A percentile compares a stretch with the other conserved stretches of the same genome.
phyloP scores from a whole-genome alignment of 306 rosid genomes.

The Gleditsia sinensis region DNA sequence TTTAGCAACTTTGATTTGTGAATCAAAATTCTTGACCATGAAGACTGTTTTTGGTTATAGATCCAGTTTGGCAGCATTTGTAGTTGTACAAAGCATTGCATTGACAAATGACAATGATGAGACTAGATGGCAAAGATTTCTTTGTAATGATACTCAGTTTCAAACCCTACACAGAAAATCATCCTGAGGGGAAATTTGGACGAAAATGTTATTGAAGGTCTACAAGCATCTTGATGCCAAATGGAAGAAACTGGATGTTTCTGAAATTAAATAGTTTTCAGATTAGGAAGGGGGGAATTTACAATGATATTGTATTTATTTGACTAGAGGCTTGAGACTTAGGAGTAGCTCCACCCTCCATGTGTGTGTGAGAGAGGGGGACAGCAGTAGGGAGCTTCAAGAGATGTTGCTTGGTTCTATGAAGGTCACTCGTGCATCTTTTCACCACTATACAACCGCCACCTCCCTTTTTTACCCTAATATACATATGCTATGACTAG shows the following conservation, averaged over 20 bases:
- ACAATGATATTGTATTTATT: not conserved
- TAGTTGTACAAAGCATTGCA: not conserved
- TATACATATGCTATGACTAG: not conserved
- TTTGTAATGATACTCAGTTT: not conserved
- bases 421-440: not conserved
- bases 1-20: not conserved
- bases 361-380: not conserved
- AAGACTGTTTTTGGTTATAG: not conserved
- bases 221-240: conserved; percentile 12
- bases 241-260: not conserved
- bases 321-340: not conserved
- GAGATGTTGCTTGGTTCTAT: not conserved
- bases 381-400: not conserved
- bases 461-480: conserved; percentile 10
- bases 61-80: conserved; percentile 7
- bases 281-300: not conserved
- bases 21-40: not conserved
- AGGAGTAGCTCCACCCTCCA: not conserved
- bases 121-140: not conserved
- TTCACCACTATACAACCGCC: not conserved
- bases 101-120: not conserved
- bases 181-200: not conserved
- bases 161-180: not conserved
- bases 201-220: not conserved
- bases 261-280: not conserved